phyloP scores from a whole-genome alignment of 169 alveolate species.

The Eimeria acervulina region DNA sequence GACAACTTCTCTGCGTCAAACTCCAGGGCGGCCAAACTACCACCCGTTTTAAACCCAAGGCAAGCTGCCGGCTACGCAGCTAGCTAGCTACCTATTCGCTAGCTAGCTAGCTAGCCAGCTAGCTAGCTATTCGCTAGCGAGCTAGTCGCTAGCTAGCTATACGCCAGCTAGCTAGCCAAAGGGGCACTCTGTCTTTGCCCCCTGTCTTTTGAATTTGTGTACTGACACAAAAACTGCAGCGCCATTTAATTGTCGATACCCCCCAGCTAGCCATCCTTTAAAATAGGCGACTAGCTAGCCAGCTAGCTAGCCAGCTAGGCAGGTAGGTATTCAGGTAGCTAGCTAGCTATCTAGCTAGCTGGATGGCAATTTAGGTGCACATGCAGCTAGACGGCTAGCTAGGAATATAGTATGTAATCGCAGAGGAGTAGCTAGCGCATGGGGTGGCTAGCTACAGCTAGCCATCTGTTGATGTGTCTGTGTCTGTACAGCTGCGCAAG shows the following conservation, averaged over 20 bases:
- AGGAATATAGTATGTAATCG: too few species aligned
- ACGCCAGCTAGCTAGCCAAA: too few species aligned
- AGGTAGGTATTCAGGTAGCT: neutral
- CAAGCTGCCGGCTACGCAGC: neutral
- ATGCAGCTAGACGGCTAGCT: neutral
- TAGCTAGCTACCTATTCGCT: neutral
- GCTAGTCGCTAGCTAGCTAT: too few species aligned
- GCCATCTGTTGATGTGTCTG: neutral
- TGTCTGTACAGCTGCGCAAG: neutral
- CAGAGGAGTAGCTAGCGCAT: too few species aligned
- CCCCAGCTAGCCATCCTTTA: too few species aligned
- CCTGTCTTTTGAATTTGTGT: too few species aligned
- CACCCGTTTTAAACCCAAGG: neutral
- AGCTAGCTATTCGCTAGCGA: neutral
- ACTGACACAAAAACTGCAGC: too few species aligned
- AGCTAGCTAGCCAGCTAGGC: neutral
- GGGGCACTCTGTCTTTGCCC: too few species aligned
- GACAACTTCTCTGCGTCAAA: neutral
- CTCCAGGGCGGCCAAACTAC: neutral
- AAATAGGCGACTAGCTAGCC: neutral
- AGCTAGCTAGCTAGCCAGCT: neutral
- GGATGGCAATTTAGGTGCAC: neutral
- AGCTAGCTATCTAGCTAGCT: constrained; percentile 41
- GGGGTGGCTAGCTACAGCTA: too few species aligned
- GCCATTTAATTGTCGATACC: too few species aligned